These are phyloP conservation scores for Ilyonectria sp. DNA, from an alignment of 2,329 filamentous ascomycete genomes.

Conservation along the genomic window DNA sequence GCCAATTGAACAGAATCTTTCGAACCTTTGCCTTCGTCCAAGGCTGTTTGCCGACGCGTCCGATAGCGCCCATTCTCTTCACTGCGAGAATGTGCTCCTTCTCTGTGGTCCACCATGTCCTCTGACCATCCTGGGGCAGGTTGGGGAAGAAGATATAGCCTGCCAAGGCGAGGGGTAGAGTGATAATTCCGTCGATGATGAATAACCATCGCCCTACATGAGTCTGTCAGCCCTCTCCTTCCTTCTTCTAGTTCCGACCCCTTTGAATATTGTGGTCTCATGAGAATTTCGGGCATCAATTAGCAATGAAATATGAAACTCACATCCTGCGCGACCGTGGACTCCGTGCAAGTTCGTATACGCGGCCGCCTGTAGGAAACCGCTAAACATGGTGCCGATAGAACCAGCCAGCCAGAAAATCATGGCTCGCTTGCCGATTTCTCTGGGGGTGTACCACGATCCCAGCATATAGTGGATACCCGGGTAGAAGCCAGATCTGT, in stretches of 20 bases:
- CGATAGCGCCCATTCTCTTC: conserved; percentile 33
- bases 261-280: neutral
- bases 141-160: conserved; percentile 39
- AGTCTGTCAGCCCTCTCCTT: neutral
- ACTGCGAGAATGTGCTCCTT: conserved; percentile 32
- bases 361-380: conserved; percentile 36
- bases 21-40: conserved; percentile 35
- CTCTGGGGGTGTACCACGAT: conserved; percentile 43
- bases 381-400: conserved; percentile 33
- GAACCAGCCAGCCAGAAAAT: conserved; percentile 42
- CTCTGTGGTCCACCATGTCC: conserved; percentile 40
- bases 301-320: conserved; percentile 2
- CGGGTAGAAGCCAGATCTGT: conserved; percentile 36
- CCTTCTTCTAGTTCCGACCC: neutral
- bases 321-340: conserved; percentile 35
- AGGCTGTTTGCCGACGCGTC: conserved; percentile 36
- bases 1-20: conserved; percentile 37
- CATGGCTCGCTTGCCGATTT: conserved; percentile 41
- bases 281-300: neutral
- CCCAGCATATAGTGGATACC: conserved; percentile 42
- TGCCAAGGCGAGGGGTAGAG: conserved; percentile 30
- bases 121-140: conserved; percentile 36
- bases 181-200: conserved; percentile 39
- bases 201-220: conserved; percentile 36
- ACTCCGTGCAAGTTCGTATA: conserved; percentile 37